phyloP scores from a whole-genome alignment of 805 yeast species.

The Spathaspora girioi region DNA sequence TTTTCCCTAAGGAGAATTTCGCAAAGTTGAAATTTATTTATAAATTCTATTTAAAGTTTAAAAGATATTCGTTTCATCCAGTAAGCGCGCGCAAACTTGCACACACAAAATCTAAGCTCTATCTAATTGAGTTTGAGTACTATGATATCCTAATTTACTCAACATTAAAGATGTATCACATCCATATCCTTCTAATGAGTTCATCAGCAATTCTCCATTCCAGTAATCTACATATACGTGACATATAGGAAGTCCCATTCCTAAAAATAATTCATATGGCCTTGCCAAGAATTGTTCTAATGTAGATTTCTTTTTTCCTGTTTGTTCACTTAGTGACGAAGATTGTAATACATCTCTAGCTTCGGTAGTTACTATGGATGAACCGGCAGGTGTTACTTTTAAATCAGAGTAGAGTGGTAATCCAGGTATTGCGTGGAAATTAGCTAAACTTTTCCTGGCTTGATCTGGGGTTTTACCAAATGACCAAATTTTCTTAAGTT shows the following conservation, averaged over 20 bases:
- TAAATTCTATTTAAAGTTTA: neutral
- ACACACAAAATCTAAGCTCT: slow-evolving; percentile 46
- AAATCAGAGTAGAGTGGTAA: slow-evolving; percentile 42
- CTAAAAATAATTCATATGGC: slow-evolving; percentile 71
- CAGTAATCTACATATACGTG: slow-evolving; percentile 93
- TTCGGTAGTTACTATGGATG: slow-evolving; percentile 24
- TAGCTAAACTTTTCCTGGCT: slow-evolving; percentile 56
- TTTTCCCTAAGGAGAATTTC: neutral
- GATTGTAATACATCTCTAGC: slow-evolving; percentile 21
- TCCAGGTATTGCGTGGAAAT: slow-evolving; percentile 71
- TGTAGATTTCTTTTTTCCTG: slow-evolving; percentile 42
- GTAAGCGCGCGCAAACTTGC: no score
- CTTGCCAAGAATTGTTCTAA: slow-evolving; percentile 64
- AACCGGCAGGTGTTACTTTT: slow-evolving; percentile 38
- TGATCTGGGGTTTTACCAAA: slow-evolving; percentile 69
- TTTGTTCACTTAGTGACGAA: slow-evolving; percentile 34
- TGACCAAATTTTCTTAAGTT: slow-evolving; percentile 73
- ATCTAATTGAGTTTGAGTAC: slow-evolving; percentile 64
- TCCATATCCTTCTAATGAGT: slow-evolving; percentile 87
- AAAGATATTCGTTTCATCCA: no score
- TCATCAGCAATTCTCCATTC: slow-evolving; percentile 86
- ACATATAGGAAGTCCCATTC: slow-evolving; percentile 90
- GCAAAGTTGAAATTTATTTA: neutral
- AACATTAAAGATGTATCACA: slow-evolving; percentile 80
- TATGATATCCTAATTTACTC: slow-evolving; percentile 70